These are phyloP conservation scores for Trametes coccinea DNA, from an alignment of 768 basidiomycete genomes.

Conservation along the genomic window DNA sequence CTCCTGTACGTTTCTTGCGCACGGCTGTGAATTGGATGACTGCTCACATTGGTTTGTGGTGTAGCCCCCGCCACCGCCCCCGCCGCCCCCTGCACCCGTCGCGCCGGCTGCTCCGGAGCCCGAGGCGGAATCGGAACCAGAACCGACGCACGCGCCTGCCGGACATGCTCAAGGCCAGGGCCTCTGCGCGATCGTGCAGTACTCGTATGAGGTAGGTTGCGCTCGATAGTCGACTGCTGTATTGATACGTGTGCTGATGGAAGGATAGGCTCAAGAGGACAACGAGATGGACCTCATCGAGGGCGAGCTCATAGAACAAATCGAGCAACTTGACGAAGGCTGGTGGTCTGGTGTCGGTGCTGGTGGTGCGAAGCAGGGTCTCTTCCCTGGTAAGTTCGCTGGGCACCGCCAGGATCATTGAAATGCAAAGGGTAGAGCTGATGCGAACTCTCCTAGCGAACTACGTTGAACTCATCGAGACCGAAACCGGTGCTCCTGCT, in stretches of 20 bases:
- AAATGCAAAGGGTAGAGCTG: too few species aligned
- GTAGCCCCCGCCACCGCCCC: constrained; percentile 45
- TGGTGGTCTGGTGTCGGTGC: constrained; percentile 88
- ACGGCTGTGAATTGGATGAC: neutral
- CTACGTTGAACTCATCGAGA: constrained; percentile 79
- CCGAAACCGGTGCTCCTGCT: constrained; percentile 42
- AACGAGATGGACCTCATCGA: constrained; percentile 83
- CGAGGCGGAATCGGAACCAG: constrained; percentile 44
- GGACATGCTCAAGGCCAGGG: constrained; percentile 45
- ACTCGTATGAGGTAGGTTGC: constrained; percentile 68
- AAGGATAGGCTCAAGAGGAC: constrained; percentile 67
- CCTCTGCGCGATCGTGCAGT: constrained; percentile 72
- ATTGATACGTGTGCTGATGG: neutral
- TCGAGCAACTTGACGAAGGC: constrained; percentile 84
- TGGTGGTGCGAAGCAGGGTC: constrained; percentile 65
- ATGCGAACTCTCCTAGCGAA: constrained; percentile 52
- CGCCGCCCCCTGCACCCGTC: constrained; percentile 33
- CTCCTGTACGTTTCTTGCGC: constrained; percentile 32
- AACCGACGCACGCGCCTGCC: constrained; percentile 45
- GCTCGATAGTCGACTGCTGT: neutral
- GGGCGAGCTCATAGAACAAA: constrained; percentile 78
- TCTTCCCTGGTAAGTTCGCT: constrained; percentile 73
- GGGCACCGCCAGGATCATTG: too few species aligned
- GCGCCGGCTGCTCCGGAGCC: constrained; percentile 33
- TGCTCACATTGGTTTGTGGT: neutral